phyloP scores from a whole-genome alignment of 2,329 filamentous ascomycete genomes.

The Lomentospora prolificans region DNA sequence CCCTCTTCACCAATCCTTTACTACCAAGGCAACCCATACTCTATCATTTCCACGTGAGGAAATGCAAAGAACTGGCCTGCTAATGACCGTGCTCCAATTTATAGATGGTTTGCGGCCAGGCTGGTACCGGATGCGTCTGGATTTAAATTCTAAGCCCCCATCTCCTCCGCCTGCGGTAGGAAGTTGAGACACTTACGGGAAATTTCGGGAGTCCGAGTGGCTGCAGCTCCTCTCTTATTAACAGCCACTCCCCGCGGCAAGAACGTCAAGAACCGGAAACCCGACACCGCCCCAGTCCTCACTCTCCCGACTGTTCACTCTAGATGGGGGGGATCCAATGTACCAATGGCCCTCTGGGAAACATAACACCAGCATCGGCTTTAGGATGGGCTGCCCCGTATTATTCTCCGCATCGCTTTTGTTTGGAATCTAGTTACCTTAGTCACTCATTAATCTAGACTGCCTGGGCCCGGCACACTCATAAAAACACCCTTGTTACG shows the following conservation, averaged over 20 bases:
- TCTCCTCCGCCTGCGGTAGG: neutral
- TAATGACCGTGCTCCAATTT: neutral
- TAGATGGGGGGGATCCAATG: neutral
- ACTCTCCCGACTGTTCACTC: neutral
- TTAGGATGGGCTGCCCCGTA: neutral
- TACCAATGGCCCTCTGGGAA: neutral
- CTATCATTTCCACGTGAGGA: neutral
- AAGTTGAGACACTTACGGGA: neutral
- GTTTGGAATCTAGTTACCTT: neutral
- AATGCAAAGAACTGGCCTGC: neutral
- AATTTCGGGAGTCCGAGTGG: neutral
- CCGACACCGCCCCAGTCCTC: neutral
- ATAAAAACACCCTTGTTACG: too few relatives aligned
- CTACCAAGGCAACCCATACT: neutral
- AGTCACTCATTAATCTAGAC: neutral
- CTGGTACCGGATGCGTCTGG: neutral
- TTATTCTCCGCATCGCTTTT: neutral
- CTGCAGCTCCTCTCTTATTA: neutral
- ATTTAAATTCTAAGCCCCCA: neutral
- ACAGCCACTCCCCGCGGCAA: neutral
- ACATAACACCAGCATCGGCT: neutral
- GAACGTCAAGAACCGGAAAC: neutral
- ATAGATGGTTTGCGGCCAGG: constrained; percentile 1
- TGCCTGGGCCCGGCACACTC: neutral
- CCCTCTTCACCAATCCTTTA: neutral